These are phyloP conservation scores for Pseudogymnoascus sp. DNA, from an alignment of 2,329 filamentous ascomycete genomes.

Conservation along the genomic window DNA sequence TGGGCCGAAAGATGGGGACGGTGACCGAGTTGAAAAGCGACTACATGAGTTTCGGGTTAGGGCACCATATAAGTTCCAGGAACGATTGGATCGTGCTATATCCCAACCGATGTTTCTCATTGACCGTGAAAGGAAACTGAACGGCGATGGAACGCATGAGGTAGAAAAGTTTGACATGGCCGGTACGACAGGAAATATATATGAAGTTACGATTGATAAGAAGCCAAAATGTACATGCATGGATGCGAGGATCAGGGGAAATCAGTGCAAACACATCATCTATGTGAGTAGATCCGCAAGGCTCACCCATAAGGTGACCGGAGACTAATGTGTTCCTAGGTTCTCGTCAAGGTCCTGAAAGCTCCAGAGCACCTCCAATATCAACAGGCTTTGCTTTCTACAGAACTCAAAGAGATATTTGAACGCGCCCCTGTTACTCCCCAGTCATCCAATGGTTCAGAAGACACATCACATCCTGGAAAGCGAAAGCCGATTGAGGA, in stretches of 20 bases:
- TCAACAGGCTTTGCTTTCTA: constrained; percentile 50
- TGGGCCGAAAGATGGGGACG: not conserved
- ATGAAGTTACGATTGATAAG: constrained; percentile 46
- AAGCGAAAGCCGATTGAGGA: constrained; percentile 52
- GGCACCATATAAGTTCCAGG: constrained; percentile 38
- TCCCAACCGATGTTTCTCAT: constrained; percentile 51
- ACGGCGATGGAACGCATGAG: constrained; percentile 31
- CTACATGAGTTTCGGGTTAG: constrained; percentile 32
- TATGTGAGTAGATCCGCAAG: constrained; percentile 35
- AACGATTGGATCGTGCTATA: constrained; percentile 39
- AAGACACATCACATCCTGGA: constrained; percentile 31
- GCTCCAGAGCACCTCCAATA: constrained; percentile 46
- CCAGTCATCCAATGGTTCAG: constrained; percentile 28
- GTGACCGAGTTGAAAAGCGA: constrained; percentile 29
- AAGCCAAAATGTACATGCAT: constrained; percentile 47
- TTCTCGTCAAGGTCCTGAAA: constrained; percentile 50
- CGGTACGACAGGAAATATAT: constrained; percentile 54
- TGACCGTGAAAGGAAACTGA: constrained; percentile 31
- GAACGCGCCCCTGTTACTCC: constrained; percentile 42
- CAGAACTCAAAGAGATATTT: constrained; percentile 50
- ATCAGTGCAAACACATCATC: constrained; percentile 56
- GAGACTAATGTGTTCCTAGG: constrained; percentile 26
- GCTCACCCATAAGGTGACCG: constrained; percentile 7
- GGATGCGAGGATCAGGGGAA: constrained; percentile 40
- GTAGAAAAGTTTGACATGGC: constrained; percentile 47